Conservation (phyloP, 768 basidiomycete species). For the Mycena alexandri region DNA sequence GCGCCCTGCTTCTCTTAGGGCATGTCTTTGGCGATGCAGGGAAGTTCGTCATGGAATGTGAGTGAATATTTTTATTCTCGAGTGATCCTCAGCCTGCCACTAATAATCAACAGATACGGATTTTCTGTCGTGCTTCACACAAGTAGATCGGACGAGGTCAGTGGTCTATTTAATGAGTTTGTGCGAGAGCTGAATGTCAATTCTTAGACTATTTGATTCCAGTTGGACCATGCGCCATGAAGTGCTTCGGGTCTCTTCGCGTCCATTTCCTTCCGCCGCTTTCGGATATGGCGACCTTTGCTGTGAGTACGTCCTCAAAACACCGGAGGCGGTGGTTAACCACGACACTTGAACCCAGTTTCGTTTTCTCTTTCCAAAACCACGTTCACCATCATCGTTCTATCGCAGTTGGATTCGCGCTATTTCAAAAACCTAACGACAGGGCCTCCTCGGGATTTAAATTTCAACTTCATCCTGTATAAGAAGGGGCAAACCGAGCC, state of each 20-base stretch:
- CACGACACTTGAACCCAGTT: conserved; percentile 31
- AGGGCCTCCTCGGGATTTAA: conserved; percentile 39
- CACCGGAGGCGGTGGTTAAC: neutral
- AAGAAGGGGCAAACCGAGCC: conserved; percentile 39
- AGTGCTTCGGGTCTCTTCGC: conserved; percentile 26
- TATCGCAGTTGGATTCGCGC: conserved; percentile 47
- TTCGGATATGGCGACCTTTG: conserved; percentile 36
- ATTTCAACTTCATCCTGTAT: conserved; percentile 49
- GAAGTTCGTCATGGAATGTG: conserved; percentile 48
- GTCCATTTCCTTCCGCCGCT: conserved; percentile 24
- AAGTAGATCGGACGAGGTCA: conserved; percentile 31
- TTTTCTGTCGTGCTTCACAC: conserved; percentile 32
- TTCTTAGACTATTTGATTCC: conserved; percentile 32
- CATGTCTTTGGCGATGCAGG: conserved; percentile 49
- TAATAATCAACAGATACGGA: conserved; percentile 23
- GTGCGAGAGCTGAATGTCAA: neutral
- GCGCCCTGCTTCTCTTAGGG: conserved; percentile 39
- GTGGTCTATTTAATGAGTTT: neutral
- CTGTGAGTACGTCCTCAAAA: conserved; percentile 14
- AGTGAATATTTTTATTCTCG: neutral
- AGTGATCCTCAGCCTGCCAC: too few relatives aligned
- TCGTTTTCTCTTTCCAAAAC: conserved; percentile 43
- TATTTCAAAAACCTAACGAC: conserved; percentile 47
- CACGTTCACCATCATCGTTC: conserved; percentile 44
- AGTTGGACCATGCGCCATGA: conserved; percentile 32